Evolutionary conservation across 495 filamentous ascomycete species (phyloP), one percentile per base, ranked within the genome.

Genomic region (Tricharina praecox): DNA sequence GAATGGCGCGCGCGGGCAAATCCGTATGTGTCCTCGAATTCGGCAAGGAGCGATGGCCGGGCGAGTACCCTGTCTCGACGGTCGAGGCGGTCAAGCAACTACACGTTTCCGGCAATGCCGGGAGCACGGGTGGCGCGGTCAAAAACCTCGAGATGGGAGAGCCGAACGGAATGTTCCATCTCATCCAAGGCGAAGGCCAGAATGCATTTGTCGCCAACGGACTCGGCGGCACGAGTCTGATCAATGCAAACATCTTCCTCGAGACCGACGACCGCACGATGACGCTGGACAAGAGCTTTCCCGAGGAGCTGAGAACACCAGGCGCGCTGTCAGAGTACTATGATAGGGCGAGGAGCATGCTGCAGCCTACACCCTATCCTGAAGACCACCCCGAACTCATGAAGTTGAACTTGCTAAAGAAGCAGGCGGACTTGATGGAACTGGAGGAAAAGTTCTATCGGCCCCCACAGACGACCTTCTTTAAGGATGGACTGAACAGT

Each of bases 171-270:
- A 65, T 81, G 53, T 81, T 73, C 56, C 76, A 80, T 56, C 51
- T 81, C 32, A 66, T 77, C 7, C 61, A 79, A 20, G 76, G 78
- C 3, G 70, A 76, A 41, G 74, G 76, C 18, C 78, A 81, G 52
- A 78, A 79, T 63, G 72, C 71, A 0, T 70, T 81, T 48, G 70
- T 78, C 38, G 71, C 69, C 34, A 79, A 79, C 64, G 76, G 77
- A 3, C 73, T 81, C 23, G 78, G 75, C 28, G 77, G 74, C 16
- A 76, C 75, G 16, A 77, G 71, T 53, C 62, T 82, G 3, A 68
- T 81, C 21, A 81, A 81, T 50, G 73, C 76, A 2, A 80, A 80
- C 59, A 74, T 81, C 4, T 81, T 78, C 41, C 64, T 79, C 32
- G 66, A 71, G 53, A 73, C 73, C 10, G 77, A 81, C 49, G 54